Percentiles rank a stretch among this genome's conserved stretches.
These are phyloP conservation scores for Penicillium sp. DNA, from an alignment of 2,329 filamentous ascomycete genomes.

Conservation along the genomic window DNA sequence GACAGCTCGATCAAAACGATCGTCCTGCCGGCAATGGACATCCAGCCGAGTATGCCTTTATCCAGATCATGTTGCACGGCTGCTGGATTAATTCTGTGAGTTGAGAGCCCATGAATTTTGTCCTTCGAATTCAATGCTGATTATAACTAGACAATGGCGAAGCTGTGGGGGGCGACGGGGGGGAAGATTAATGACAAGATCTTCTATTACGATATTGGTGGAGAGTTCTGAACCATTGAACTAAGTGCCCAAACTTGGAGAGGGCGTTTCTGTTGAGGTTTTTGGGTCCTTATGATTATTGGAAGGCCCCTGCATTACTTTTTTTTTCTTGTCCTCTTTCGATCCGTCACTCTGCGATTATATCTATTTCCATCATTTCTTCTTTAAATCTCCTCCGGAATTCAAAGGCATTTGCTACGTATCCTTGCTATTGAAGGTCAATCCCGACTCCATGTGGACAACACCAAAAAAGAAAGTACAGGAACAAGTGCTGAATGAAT, in stretches of 20 bases:
- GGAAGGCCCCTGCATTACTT: too few relatives aligned
- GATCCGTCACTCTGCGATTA: too few relatives aligned
- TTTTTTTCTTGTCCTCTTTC: not conserved
- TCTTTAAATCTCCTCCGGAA: too few relatives aligned
- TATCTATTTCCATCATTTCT: too few relatives aligned
- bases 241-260: not conserved
- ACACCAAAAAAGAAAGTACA: too few relatives aligned
- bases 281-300: not conserved
- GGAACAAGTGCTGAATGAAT: too few relatives aligned
- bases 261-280: not conserved
- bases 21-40: constrained; percentile 42
- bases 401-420: too few relatives aligned
- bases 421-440: too few relatives aligned
- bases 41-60: constrained; percentile 42
- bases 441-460: too few relatives aligned
- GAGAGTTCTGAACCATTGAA: constrained; percentile 41
- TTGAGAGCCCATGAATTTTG: not conserved
- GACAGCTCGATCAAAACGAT: constrained; percentile 36
- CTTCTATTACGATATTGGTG: constrained; percentile 50
- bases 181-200: constrained; percentile 46
- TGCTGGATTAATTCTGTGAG: constrained; percentile 39
- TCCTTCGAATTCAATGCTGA: constrained; percentile 19
- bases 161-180: constrained; percentile 46
- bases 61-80: constrained; percentile 48
- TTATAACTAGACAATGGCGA: constrained; percentile 28